Base-by-base conservation (phyloP, 2,329 filamentous ascomycete genomes). In the Monilinia laxa region DNA sequence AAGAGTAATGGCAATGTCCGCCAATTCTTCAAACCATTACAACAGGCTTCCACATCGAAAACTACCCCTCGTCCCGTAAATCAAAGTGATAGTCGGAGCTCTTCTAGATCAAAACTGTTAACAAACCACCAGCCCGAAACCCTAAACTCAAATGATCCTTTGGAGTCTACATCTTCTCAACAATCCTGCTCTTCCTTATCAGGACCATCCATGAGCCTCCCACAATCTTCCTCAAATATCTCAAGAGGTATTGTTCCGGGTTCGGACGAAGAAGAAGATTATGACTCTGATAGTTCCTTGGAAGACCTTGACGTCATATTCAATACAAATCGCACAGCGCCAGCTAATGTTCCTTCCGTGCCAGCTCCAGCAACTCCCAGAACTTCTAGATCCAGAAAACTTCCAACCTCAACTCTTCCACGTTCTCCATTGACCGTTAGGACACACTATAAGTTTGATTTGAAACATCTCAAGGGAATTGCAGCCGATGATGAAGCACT, bases 211-310 rank as follows among this genome's bases (percentile, higher is more conserved):
- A 40, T 52, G 49, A n/a, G 16, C 49, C n/a, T 35, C 25, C 23
- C 47, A 7, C 64, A 42, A 38, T 54, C 52, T 45, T 62, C 64
- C 20, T 40, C 35, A 4, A 53, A 62, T 53, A 54, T 52, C 23
- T 60, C 64, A 18, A 62, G 42, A 54, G 47, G 64, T 20, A 62
- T 89, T 65, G 90, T 93, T 52, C 83, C 82, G 56, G 88, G 85
- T 64, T 93, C 91, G 0, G 91, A 93, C 73, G 89, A 90, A 12
- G 84, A 83, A 53, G 82, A 84, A 55, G 83, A 83, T 38, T 82
- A 85, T 3, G 40, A 49, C 59, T 89, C 88, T 0, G 80, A 84
- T 67, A 80, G 78, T 62, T 83, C 81, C 1, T 73, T 86, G 25
- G 83, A 83, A 67, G 82, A 84, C 38, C 80, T 89, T 18, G 82